These are phyloP conservation scores for Exophiala lecanii-corni DNA, from an alignment of 2,329 filamentous ascomycete species.

Conservation along the genomic window DNA sequence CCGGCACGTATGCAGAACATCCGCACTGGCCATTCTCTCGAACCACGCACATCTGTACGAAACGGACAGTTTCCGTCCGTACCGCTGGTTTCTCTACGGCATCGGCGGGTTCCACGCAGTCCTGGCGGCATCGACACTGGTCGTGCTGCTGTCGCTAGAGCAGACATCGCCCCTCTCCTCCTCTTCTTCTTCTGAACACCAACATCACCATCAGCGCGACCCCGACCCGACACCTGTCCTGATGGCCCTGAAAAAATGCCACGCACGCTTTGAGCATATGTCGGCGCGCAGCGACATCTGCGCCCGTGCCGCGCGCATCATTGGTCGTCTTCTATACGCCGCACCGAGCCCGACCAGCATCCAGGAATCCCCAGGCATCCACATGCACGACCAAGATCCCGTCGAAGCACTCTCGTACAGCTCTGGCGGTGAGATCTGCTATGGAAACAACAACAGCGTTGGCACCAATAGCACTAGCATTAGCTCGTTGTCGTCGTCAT, in stretches of 20 bases:
- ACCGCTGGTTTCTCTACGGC: conserved; percentile 39
- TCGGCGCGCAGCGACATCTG: conserved; percentile 35
- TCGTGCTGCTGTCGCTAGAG: conserved; percentile 3
- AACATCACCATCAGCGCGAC: too few species aligned
- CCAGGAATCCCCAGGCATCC: not conserved
- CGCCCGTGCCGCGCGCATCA: conserved; percentile 34
- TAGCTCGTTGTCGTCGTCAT: too few species aligned
- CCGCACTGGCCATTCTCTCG: conserved; percentile 32
- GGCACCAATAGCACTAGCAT: not conserved
- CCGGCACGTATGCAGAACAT: conserved; percentile 32
- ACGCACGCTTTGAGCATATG: conserved; percentile 33
- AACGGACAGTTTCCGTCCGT: conserved; percentile 31
- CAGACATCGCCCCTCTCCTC: conserved; percentile 31
- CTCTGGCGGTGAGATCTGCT: not conserved
- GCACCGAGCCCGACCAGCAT: not conserved
- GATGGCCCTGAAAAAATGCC: conserved; percentile 28
- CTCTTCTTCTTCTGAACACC: too few species aligned
- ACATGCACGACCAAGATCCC: not conserved
- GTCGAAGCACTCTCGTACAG: not conserved
- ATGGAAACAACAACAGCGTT: not conserved
- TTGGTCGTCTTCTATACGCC: conserved; percentile 24
- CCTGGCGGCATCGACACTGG: conserved; percentile 35
- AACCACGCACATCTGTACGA: conserved; percentile 34
- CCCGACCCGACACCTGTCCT: conserved; percentile 32
- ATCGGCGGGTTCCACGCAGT: conserved; percentile 40